Evolutionary conservation across 1,284 basidiomycete genomes (phyloP).

Genomic region (Golubevia pallescens): DNA sequence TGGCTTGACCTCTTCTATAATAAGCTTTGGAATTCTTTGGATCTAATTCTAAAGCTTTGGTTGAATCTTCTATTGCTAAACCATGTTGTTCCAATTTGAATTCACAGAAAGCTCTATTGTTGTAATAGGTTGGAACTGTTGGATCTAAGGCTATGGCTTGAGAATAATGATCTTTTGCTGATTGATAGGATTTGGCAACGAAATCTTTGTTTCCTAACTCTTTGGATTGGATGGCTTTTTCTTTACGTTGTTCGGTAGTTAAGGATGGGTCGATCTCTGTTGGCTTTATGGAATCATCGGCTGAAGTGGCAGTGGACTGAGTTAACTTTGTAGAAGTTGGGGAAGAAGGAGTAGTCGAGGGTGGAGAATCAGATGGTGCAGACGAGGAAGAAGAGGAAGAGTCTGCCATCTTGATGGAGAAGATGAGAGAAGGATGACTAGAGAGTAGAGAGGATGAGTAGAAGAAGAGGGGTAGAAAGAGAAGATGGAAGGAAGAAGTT

Average conservation of each 20-base stretch:
- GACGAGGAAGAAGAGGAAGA: constrained; percentile 2
- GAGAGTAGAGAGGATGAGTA: too few relatives aligned
- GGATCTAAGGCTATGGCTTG: constrained; percentile 51
- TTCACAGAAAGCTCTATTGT: constrained; percentile 60
- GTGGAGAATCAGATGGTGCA: constrained; percentile 5
- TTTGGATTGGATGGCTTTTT: constrained; percentile 33
- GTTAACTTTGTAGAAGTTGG: background rate
- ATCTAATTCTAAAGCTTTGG: constrained; percentile 67
- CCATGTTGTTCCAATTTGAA: constrained; percentile 63
- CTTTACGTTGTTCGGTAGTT: constrained; percentile 32
- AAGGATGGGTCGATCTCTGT: background rate
- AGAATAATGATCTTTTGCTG: constrained; percentile 51
- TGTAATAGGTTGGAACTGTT: constrained; percentile 38
- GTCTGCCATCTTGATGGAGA: background rate
- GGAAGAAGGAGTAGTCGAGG: constrained; percentile 3
- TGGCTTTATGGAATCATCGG: background rate
- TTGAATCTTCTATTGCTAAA: constrained; percentile 59
- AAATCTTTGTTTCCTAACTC: constrained; percentile 55
- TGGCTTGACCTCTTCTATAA: background rate
- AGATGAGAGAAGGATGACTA: too few relatives aligned
- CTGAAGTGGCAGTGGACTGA: constrained; percentile 3
- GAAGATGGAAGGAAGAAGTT: too few relatives aligned
- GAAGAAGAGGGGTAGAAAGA: too few relatives aligned
- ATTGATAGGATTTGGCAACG: constrained; percentile 34
- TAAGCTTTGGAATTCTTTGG: constrained; percentile 72